Evolutionary conservation across 2,329 filamentous ascomycete species (phyloP).

Genomic region (Blumeria graminis): DNA sequence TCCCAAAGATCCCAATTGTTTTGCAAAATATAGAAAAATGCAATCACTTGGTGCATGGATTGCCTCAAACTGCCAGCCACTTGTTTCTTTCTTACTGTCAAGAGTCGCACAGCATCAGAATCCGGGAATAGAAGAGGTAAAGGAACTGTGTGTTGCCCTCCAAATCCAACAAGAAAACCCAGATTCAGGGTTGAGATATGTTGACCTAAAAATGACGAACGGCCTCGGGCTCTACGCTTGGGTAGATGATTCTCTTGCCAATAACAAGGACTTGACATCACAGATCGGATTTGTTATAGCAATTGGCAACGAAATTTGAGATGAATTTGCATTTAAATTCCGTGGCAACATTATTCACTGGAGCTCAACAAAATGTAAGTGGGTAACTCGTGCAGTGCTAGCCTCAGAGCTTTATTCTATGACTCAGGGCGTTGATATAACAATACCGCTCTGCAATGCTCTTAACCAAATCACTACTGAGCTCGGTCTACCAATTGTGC

Average conservation of each 20-base stretch:
- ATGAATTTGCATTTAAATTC: neutral
- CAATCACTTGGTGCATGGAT: neutral
- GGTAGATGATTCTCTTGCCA: neutral
- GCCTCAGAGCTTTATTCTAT: neutral
- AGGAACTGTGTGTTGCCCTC: neutral
- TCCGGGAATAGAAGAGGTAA: neutral
- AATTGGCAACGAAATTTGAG: neutral
- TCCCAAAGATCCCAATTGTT: neutral
- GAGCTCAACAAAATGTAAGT: neutral
- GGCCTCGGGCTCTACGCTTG: neutral
- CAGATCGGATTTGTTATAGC: neutral
- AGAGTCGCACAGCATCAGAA: neutral
- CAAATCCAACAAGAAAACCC: neutral
- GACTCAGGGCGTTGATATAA: neutral
- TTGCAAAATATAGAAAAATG: neutral
- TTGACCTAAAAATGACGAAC: neutral
- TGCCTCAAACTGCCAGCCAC: neutral
- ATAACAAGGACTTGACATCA: neutral
- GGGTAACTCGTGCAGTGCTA: neutral
- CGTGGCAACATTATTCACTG: neutral
- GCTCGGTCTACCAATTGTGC: neutral
- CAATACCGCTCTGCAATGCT: neutral
- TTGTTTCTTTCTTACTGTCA: neutral
- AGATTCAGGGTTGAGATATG: neutral
- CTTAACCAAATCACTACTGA: constrained; percentile 1